Conservation (phyloP, 1,284 basidiomycete genomes). For the Amylostereum areolatum region DNA sequence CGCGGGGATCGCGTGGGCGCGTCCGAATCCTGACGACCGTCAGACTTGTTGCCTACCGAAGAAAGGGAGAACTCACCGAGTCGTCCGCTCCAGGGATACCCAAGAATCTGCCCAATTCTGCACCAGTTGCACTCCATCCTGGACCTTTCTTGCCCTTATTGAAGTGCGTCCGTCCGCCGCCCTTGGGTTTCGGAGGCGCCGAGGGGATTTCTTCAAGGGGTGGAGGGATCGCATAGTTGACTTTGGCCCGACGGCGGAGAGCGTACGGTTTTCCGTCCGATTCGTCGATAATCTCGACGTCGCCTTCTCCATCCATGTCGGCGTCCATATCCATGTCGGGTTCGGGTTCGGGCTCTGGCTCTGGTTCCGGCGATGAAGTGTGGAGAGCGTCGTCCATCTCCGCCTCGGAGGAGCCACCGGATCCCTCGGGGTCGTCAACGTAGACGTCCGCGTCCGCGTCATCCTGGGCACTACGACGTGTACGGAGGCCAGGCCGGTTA, state of each 20-base stretch:
- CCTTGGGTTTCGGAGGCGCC: slow-evolving; percentile 31
- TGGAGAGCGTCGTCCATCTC: slow-evolving; percentile 49
- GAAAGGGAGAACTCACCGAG: slow-evolving; percentile 40
- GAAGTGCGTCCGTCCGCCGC: slow-evolving; percentile 24
- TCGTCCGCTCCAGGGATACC: slow-evolving; percentile 59
- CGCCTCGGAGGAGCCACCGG: slow-evolving; percentile 48
- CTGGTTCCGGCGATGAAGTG: slow-evolving; percentile 28
- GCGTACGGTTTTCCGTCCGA: slow-evolving; percentile 47
- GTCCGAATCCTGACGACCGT: slow-evolving; percentile 56
- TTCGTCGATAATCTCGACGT: slow-evolving; percentile 26
- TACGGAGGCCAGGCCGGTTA: slow-evolving; percentile 13
- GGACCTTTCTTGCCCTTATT: slow-evolving; percentile 37
- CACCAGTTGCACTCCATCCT: slow-evolving; percentile 73
- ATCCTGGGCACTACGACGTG: slow-evolving; percentile 12
- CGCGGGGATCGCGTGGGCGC: slow-evolving; percentile 56
- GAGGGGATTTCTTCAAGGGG: slow-evolving; percentile 64
- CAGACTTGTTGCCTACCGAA: slow-evolving; percentile 2
- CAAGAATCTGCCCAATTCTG: slow-evolving; percentile 71
- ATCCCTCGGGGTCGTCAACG: slow-evolving; percentile 36
- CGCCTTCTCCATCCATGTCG: slow-evolving; percentile 42
- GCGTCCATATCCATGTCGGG: slow-evolving; percentile 36
- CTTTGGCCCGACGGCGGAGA: slow-evolving; percentile 54
- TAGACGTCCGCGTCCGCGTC: slow-evolving; percentile 48
- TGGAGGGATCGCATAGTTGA: slow-evolving; percentile 75
- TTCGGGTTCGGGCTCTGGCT: slow-evolving; percentile 33